phyloP scores from a whole-genome alignment of 2,329 filamentous ascomycete species.

The Thermoascus crustaceus region DNA sequence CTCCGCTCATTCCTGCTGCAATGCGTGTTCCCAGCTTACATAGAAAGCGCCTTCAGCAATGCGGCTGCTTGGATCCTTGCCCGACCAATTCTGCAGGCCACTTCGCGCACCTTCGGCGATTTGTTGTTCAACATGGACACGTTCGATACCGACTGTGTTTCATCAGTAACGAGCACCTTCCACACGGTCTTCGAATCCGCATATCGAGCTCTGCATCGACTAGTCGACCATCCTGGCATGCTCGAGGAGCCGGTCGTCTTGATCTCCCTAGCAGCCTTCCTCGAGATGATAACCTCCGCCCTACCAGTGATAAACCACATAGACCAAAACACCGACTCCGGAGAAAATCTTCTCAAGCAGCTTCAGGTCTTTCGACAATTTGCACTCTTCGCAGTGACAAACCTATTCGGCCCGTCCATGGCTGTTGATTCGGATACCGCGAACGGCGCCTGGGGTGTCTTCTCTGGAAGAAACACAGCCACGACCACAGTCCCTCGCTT shows the following conservation, averaged over 20 bases:
- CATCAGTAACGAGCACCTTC: constrained; percentile 29
- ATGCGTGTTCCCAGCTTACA: constrained; percentile 50
- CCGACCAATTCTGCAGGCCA: constrained; percentile 44
- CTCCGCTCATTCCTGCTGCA: constrained; percentile 46
- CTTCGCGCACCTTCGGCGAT: constrained; percentile 34
- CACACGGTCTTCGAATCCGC: constrained; percentile 31
- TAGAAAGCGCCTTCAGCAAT: constrained; percentile 41
- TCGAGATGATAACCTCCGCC: constrained; percentile 34
- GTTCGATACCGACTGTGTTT: constrained; percentile 30
- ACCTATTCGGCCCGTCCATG: constrained; percentile 16
- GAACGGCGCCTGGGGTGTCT: not conserved
- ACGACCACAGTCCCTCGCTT: constrained; percentile 8
- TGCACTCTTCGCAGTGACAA: constrained; percentile 23
- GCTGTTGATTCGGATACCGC: constrained; percentile 5
- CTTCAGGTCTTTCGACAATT: constrained; percentile 36
- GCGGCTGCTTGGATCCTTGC: constrained; percentile 45
- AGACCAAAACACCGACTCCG: constrained; percentile 24
- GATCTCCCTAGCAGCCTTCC: constrained; percentile 29
- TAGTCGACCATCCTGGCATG: constrained; percentile 25
- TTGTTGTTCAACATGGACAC: constrained; percentile 41
- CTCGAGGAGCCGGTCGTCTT: constrained; percentile 34
- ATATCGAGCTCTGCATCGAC: constrained; percentile 25
- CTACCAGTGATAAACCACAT: constrained; percentile 42
- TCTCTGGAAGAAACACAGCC: constrained; percentile 2
- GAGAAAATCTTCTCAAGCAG: constrained; percentile 19